Evolutionary conservation across 2,329 filamentous ascomycete species (phyloP), one percentile per base, ranked within the genome.

Genomic region (Leptographium lundbergii): DNA sequence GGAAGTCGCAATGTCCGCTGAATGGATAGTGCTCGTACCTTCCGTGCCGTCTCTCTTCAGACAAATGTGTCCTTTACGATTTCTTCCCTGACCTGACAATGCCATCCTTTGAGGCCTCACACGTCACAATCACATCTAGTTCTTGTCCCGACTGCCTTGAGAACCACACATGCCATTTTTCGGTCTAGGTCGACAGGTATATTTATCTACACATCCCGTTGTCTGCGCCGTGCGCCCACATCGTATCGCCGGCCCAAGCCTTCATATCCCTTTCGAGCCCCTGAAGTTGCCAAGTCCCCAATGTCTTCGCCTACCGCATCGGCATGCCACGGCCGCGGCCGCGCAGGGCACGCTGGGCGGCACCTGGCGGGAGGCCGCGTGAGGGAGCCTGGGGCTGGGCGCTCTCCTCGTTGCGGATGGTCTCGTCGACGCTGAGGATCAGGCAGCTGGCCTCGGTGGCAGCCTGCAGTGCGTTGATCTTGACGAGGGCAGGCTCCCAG

Each of bases 391-490:
- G 89, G 27, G 91, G 88, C 72, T 84, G 79, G 67, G 86, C 81
- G 68, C 89, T 95, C 77, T 97, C 91, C 77, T 99, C 90, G 74
- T 99, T 99, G 75, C 86, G 91, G 75, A 99, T 97, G 39, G 94
- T 99, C 83, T 99, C 94, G 70, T 99, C 94, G 59, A 99, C 94
- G 67, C 90, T 88, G 68, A 99, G 76, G 66, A 99, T 97, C 76
- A 99, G 76, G 76, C 94, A 99, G 66, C 88, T 88, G 25, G 94
- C 94, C 76, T 99, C 94, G 36, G 91, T 91, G 57, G 94, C 94
- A 24, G 94, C 92, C 77, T 96, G 91, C 64, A 99, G 87, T 65
- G 94, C 94, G 73, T 99, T 99, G 73, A 95, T 81, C 84, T 99
- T 99, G 70, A 99, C 89, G 64, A 97, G 78, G 54, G 89, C 88